These are phyloP conservation scores for Periconia macrospinosa DNA, from an alignment of 2,329 filamentous ascomycete species.

Conservation along the genomic window DNA sequence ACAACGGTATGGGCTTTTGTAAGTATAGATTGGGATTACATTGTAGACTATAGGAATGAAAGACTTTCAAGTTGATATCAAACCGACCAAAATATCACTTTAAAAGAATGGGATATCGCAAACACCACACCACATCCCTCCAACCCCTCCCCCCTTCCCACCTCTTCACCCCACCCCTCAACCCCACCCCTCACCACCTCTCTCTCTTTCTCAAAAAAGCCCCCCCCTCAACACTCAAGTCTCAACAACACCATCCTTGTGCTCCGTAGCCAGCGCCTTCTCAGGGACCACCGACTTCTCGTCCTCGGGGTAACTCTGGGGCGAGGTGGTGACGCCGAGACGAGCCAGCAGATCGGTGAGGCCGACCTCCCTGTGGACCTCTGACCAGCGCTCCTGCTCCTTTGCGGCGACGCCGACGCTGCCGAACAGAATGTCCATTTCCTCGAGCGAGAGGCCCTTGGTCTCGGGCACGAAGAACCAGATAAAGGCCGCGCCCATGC, in stretches of 20 bases:
- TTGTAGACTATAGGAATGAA: neutral
- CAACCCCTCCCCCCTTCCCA: neutral
- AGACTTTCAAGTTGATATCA: constrained; percentile 3
- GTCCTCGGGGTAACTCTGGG: constrained; percentile 5
- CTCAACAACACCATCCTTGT: neutral
- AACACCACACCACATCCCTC: neutral
- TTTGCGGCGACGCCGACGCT: constrained; percentile 67
- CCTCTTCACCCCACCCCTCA: neutral
- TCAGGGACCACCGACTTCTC: constrained; percentile 21
- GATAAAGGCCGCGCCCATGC: constrained; percentile 59
- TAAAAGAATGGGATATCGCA: constrained; percentile 5
- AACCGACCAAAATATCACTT: constrained; percentile 3
- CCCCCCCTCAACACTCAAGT: neutral
- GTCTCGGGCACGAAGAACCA: constrained; percentile 57
- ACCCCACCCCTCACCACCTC: neutral
- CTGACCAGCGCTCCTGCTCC: constrained; percentile 71
- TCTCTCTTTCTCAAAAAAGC: neutral
- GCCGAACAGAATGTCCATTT: constrained; percentile 68
- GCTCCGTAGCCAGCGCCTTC: neutral
- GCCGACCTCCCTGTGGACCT: constrained; percentile 72
- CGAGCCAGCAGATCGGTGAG: constrained; percentile 46
- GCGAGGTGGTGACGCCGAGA: constrained; percentile 14
- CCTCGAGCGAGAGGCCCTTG: constrained; percentile 55
- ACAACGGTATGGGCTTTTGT: neutral
- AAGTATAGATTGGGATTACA: constrained; percentile 2